Conservation (phyloP, 2,329 filamentous ascomycete genomes). For the Septoria petroselini region DNA sequence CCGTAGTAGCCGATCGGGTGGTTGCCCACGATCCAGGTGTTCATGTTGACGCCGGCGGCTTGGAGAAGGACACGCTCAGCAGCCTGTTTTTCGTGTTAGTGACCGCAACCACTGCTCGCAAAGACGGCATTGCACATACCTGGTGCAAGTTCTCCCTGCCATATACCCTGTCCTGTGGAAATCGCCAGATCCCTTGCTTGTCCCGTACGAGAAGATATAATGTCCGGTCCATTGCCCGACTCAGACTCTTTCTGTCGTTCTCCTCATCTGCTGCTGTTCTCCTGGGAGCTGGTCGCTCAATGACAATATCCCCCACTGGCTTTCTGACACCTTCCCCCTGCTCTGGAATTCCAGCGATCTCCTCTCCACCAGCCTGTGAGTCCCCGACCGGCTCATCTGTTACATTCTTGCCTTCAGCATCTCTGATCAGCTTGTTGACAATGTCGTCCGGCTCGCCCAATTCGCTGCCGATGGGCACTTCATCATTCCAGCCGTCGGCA, state of each 20-base stretch:
- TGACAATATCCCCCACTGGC: constrained; percentile 33
- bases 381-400: constrained; percentile 49
- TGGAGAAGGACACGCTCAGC: constrained; percentile 74
- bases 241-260: constrained; percentile 72
- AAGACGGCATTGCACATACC: constrained; percentile 53
- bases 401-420: constrained; percentile 60
- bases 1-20: constrained; percentile 80
- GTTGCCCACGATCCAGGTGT: constrained; percentile 94
- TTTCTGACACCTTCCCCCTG: constrained; percentile 30
- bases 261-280: constrained; percentile 73
- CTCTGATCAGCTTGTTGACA: constrained; percentile 67
- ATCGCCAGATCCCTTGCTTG: constrained; percentile 70
- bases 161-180: constrained; percentile 69
- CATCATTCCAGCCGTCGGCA: constrained; percentile 83
- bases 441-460: constrained; percentile 63
- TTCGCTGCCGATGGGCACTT: constrained; percentile 71
- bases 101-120: not conserved
- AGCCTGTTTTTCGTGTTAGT: constrained; percentile 55
- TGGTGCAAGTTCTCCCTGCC: constrained; percentile 74
- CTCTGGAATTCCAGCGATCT: constrained; percentile 35
- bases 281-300: constrained; percentile 68
- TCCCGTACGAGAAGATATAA: constrained; percentile 83
- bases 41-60: constrained; percentile 89
- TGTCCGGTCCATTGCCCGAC: constrained; percentile 74
- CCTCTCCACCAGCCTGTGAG: constrained; percentile 47